Evolutionary conservation across 148 eudicot species (phyloP), one percentile per base, ranked within the genome.

Genomic region (Persicaria maculosa): DNA sequence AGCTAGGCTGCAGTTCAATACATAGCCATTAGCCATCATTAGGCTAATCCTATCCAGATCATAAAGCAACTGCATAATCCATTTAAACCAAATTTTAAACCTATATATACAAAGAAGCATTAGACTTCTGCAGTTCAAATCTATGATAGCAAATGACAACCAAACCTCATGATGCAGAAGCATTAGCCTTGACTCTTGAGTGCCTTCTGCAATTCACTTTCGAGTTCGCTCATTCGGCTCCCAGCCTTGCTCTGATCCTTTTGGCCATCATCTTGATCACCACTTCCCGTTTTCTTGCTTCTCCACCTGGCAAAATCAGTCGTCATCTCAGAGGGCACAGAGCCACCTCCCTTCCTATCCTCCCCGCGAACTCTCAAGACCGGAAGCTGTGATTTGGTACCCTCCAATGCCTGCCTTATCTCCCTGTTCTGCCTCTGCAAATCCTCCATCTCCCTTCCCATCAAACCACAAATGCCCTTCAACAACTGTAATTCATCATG

Each of bases 131-230:
- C 70, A 65, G 45, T 65, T 65, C 70, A 65, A 12, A 65, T 19
- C 45, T 65, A 65, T 43, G 15, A 65, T 25, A 1, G 47, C 70
- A 65, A 65, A 15, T 65, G 70, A 9, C 45, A 65, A 36, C 43
- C 75, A 73, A 77, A 83, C 85, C 86, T 87, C 74, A 76, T 77
- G 47, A 79, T 47, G 89, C 72, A 16, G 97, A 79, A 81, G 91
- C 97, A 72, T 90, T 93, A 80, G 95, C 97, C 86, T 77, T 85
- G 36, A 80, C 93, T 96, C 86, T 77, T 85, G 22, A 94, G 90
- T 36, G 97, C 98, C 81, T 80, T 88, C 74, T 94, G 88, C 85
- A 91, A 72, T 82, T 91, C 97, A 81, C 77, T 89, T 85, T 94
- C 97, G 70, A 94, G 76, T 75, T 90, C 87, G 74, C 76, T 82